Evolutionary conservation across 2,329 filamentous ascomycete species (phyloP), one percentile per base, ranked within the genome.

Genomic region (Fusarium veterinarium): DNA sequence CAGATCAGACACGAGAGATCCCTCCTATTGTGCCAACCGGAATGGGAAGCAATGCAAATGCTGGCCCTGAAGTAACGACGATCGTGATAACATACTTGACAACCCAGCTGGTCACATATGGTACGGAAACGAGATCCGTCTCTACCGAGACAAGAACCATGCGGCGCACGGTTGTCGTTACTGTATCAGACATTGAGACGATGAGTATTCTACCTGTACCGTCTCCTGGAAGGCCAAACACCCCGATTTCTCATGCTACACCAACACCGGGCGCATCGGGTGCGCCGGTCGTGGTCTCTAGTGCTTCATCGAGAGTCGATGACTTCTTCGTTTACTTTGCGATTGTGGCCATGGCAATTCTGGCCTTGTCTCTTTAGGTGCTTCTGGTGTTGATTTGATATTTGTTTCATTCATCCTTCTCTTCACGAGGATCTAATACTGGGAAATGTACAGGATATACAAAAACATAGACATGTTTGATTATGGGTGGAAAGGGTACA

Each of bases 1-100:
- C 52, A 25, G 56, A 44, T 23, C 64, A 51, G 28, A 64, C 31
- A 53, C 46, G 23, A 17, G 37, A 40, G 23, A 40, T 67, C 17
- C 38, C 62, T 25, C 62, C 67, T 65, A 53, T 60, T 11, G 52
- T 69, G 7, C 66, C 67, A 20, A 53, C 31, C 20, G 60, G 52
- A 55, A 33, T 52, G 51, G 64, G 55, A 38, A 25, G 41, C 14
- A 44, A 40, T 10, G 41, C 30, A 16, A 35, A 64, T 2, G 53
- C 33, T 25, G 51, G 20, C 16, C 42, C 45, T 25, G 40, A 67
- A 19, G 57, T 72, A 10, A 72, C 69, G 12, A 70, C 65, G 14
- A 28, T 62, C 13, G 48, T 73, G 46, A 70, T 69, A n/a, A 66
- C 69, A 49, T 73, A 72, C 45, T 23, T 66, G 45, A 70, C 69